Evolutionary conservation across 225 moss, liverwort and hornwort species (phyloP).

Genomic region (Climacium dendroides): DNA sequence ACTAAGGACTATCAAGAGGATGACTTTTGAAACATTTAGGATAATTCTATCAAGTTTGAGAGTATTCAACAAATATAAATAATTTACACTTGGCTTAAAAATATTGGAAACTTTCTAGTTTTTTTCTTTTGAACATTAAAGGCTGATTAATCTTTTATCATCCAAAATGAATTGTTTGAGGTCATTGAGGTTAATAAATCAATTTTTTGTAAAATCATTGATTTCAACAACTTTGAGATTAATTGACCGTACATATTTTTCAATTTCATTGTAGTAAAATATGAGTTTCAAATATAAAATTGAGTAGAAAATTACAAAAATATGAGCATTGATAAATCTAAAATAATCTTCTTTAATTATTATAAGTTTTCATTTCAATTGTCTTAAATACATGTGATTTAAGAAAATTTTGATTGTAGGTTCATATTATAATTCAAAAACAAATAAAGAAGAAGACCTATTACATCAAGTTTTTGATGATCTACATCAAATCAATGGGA

Average conservation of each 20-base stretch:
- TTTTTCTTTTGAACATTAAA: not conserved
- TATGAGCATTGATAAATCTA: not conserved
- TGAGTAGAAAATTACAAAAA: not conserved
- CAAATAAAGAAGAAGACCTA: accelerated
- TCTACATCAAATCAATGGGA: not conserved
- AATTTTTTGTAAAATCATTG: not conserved
- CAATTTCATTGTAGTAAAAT: not conserved
- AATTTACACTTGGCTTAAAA: not conserved
- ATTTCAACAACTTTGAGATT: not conserved
- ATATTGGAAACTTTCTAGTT: not conserved
- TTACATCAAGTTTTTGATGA: not conserved
- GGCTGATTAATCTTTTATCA: no score
- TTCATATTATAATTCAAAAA: not conserved
- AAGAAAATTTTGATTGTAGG: not conserved
- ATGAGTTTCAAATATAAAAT: not conserved
- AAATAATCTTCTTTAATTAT: no score
- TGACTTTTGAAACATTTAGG: not conserved
- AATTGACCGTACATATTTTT: not conserved
- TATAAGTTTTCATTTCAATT: not conserved
- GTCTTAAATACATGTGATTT: no score
- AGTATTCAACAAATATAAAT: not conserved
- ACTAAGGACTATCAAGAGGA: not conserved
- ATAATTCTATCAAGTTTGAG: not conserved
- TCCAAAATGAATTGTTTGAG: not conserved
- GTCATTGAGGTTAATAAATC: not conserved